Conservation (phyloP, 116 monocot species). For the Posidonia oceanica region DNA sequence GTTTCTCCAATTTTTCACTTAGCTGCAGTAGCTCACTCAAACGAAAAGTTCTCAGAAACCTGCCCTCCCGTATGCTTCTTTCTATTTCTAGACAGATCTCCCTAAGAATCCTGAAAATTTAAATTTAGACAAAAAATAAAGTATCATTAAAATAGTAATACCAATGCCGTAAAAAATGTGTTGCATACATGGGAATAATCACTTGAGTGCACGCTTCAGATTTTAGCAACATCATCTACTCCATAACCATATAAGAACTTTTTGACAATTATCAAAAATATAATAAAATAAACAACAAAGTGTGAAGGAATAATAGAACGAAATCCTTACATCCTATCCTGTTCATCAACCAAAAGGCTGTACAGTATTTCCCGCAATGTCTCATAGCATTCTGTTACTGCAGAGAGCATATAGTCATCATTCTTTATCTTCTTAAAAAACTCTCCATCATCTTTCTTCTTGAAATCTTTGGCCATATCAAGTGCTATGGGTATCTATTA, state of each 20-base stretch:
- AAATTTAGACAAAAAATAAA: not conserved
- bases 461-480: conserved; percentile 95
- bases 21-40: conserved; percentile 80
- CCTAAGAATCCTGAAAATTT: conserved; percentile 41
- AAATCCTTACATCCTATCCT: conserved; percentile 51
- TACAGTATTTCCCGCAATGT: conserved; percentile 57
- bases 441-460: conserved; percentile 57
- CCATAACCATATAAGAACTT: no score
- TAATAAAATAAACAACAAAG: not conserved
- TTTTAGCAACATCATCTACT: not conserved
- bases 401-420: conserved; percentile 73
- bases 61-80: conserved; percentile 23
- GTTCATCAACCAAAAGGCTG: conserved; percentile 43
- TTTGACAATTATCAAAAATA: no score
- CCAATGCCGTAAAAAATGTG: not conserved
- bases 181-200: not conserved
- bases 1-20: conserved; percentile 73
- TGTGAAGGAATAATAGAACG: not conserved
- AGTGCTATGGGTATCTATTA: conserved; percentile 91
- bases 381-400: conserved; percentile 86
- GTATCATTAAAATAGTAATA: no score
- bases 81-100: conserved; percentile 31
- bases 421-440: conserved; percentile 68
- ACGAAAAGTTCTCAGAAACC: conserved; percentile 57
- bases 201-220: not conserved